Evolutionary conservation across 208 protist genomes (phyloP).

Genomic region (Wallacemonas sp.): DNA sequence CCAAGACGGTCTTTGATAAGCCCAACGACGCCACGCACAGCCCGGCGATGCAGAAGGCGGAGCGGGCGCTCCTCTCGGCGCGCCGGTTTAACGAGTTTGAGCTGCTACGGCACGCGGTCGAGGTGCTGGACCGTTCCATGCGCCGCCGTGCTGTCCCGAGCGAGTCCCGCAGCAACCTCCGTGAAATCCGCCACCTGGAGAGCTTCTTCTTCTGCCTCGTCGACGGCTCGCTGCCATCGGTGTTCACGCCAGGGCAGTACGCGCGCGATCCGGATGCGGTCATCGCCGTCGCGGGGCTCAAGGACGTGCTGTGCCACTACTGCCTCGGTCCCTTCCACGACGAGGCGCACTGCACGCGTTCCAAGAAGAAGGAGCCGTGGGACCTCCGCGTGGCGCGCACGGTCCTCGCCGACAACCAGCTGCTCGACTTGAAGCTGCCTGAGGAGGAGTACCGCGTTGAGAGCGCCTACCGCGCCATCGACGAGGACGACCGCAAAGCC

Average conservation of each 20-base stretch:
- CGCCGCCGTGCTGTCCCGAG: conserved; percentile 52
- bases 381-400: conserved; percentile 75
- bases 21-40: conserved; percentile 69
- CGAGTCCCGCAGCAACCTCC: conserved; percentile 29
- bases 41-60: conserved; percentile 57
- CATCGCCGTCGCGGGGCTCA: conserved; percentile 47
- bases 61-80: conserved; percentile 38
- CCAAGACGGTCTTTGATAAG: conserved; percentile 80
- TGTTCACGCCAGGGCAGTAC: conserved; percentile 70
- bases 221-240: conserved; percentile 67
- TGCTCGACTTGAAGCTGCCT: conserved; percentile 46
- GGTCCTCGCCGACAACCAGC: conserved; percentile 65
- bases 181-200: conserved; percentile 62
- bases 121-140: conserved; percentile 70
- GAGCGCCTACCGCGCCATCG: conserved; percentile 60
- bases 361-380: conserved; percentile 64
- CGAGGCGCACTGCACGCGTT: conserved; percentile 43
- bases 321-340: conserved; percentile 85
- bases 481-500: conserved; percentile 67
- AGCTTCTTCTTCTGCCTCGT: conserved; percentile 89
- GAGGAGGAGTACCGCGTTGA: conserved; percentile 50
- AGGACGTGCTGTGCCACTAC: conserved; percentile 71
- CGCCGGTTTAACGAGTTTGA: conserved; percentile 78
- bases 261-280: conserved; percentile 81
- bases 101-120: conserved; percentile 56